Evolutionary conservation across 495 filamentous ascomycete species (phyloP).

Genomic region (Niebla homalea): DNA sequence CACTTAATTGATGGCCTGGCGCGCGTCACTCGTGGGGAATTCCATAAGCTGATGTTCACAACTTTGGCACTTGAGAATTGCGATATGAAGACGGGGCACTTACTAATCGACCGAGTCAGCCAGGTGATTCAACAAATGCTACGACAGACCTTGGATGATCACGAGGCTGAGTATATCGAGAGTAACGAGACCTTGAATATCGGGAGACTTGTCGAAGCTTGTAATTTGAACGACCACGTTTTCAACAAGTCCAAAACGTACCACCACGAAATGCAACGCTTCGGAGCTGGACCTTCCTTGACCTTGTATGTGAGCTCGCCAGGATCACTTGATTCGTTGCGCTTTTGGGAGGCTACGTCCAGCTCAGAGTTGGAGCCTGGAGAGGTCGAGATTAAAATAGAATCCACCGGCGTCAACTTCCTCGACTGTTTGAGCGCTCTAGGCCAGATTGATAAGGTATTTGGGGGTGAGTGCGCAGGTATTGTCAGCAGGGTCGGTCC

Average conservation of each 20-base stretch:
- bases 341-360: background rate
- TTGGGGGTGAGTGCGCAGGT: slow-evolving; percentile 43
- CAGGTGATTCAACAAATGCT: too few relatives aligned
- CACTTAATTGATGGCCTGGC: too few relatives aligned
- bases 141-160: too few relatives aligned
- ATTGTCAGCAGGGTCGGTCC: slow-evolving; percentile 37
- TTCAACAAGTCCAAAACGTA: background rate
- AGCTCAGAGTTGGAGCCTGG: background rate
- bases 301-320: background rate
- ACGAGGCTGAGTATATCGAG: slow-evolving; percentile 17
- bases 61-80: too few relatives aligned
- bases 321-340: slow-evolving; percentile 5
- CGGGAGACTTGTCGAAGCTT: slow-evolving; percentile 16
- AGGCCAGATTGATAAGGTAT: slow-evolving; percentile 21
- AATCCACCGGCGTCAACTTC: slow-evolving; percentile 14
- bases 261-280: background rate
- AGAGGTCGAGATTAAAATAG: slow-evolving; percentile 2
- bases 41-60: too few relatives aligned
- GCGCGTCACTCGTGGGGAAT: too few relatives aligned
- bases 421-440: slow-evolving; percentile 25
- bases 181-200: slow-evolving; percentile 12
- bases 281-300: background rate
- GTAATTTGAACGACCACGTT: background rate
- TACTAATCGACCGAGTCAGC: too few relatives aligned
- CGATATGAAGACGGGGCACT: too few relatives aligned